These are phyloP conservation scores for Aspergillus candidus DNA, from an alignment of 2,329 filamentous ascomycete species.

Conservation along the genomic window DNA sequence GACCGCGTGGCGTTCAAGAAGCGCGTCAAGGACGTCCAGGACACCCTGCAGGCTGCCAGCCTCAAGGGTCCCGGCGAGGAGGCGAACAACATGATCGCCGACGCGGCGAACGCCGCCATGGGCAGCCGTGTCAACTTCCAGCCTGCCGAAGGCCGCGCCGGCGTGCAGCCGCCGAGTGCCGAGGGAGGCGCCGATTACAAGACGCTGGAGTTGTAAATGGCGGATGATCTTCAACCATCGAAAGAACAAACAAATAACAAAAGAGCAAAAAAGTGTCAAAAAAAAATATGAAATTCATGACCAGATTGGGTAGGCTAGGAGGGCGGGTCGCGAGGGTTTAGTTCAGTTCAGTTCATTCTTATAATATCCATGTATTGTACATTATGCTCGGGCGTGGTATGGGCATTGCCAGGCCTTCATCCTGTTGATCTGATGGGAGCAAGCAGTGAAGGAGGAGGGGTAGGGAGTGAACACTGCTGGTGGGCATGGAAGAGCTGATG, in stretches of 20 bases:
- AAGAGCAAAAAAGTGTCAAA: constrained; percentile 1
- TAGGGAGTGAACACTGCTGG: background rate
- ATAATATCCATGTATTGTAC: constrained; percentile 20
- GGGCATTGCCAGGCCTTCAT: background rate
- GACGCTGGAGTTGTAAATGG: constrained; percentile 37
- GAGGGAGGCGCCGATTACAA: constrained; percentile 38
- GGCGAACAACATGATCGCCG: constrained; percentile 29
- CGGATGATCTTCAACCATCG: constrained; percentile 3
- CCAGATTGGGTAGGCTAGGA: constrained; percentile 2
- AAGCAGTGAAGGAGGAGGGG: constrained; percentile 1
- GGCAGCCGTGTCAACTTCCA: constrained; percentile 40
- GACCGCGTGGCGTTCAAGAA: constrained; percentile 87
- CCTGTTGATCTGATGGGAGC: background rate
- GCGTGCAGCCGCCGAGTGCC: constrained; percentile 36
- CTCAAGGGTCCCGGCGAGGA: constrained; percentile 40
- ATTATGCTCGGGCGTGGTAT: constrained; percentile 12
- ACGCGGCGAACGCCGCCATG: constrained; percentile 30
- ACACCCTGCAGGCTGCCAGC: constrained; percentile 51
- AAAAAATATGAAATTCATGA: background rate
- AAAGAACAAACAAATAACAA: constrained; percentile 1
- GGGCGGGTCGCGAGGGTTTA: constrained; percentile 1
- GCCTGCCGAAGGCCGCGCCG: constrained; percentile 24
- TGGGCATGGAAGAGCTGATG: constrained; percentile 7
- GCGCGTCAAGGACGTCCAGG: constrained; percentile 76
- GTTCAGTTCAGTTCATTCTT: constrained; percentile 2